Evolutionary conservation across 2,329 filamentous ascomycete genomes (phyloP), one percentile per base, ranked within the genome.

Genomic region (Pyrenophora tritici-repentis): DNA sequence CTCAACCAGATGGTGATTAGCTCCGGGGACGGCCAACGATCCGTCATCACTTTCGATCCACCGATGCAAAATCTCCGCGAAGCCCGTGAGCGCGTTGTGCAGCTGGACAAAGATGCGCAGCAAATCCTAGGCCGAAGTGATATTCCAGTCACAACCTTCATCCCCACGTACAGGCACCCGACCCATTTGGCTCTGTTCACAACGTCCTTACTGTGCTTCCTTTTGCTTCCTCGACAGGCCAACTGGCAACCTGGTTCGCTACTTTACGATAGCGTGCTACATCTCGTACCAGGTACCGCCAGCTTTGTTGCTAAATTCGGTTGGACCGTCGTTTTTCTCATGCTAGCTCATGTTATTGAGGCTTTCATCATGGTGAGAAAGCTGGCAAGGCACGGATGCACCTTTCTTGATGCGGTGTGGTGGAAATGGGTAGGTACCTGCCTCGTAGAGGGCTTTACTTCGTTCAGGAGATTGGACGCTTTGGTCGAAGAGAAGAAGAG

Each of bases 41-140:
- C 75, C 67, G 50, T 70, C 22, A 79, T 96, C 39, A 77, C 85
- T 2, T 81, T 97, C 60, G 70, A 81, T 1, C 92, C 92, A 8
- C 84, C 89, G 0, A 82, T 97, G 77, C 73, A 75, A n/a, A 79
- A 81, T 31, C 86, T 86, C 73, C 74, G 78, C 31, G 89, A 96
- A 51, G 82, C 86, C 8, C 85, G 90, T 45, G 77, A 81, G 39
- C 83, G 89, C 43, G 78, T 93, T 34, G 85, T 95, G 41, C 84
- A 86, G 43, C 89, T 97, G 85, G 85, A 87, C 67, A 74, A 81
- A 50, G 79, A 82, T 9, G 80, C 82, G 20, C 80, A 88, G 29
- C 62, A 75, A 26, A 81, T 75, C 1, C 82, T 96, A 10, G 85
- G 83, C 13, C 78, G 88, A 33, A 82, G 79, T 51, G 78, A 81